Percentiles rank a stretch among this genome's conserved stretches.
phyloP scores from a whole-genome alignment of 441 rosid species.

The Pelargonium fulgidum region DNA sequence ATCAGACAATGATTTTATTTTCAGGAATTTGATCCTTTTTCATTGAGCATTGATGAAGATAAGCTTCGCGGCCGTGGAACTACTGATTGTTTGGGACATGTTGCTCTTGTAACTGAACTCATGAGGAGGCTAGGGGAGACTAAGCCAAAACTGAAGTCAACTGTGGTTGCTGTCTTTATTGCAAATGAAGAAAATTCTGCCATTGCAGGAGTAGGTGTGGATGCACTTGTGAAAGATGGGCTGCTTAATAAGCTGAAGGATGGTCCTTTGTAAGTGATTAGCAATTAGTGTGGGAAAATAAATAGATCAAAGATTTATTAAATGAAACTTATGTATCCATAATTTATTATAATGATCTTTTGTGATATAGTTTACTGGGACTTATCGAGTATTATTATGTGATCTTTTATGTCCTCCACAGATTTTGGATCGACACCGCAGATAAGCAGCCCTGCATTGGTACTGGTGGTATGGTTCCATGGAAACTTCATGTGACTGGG shows the following conservation, averaged over 20 bases:
- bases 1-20: conserved; percentile 9
- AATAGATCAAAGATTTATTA: not conserved
- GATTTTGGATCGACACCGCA: conserved; percentile 95
- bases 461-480: conserved; percentile 93
- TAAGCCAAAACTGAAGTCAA: conserved; percentile 56
- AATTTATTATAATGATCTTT: too few species aligned
- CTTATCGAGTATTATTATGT: not conserved
- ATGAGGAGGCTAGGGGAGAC: conserved; percentile 79
- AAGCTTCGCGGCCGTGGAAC: conserved; percentile 91
- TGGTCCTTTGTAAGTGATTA: conserved; percentile 70
- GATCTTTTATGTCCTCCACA: conserved; percentile 24
- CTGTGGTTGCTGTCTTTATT: conserved; percentile 83
- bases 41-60: conserved; percentile 75
- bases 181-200: conserved; percentile 86
- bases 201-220: conserved; percentile 84
- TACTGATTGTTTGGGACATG: conserved; percentile 95
- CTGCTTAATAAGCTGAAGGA: conserved; percentile 75
- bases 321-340: not conserved
- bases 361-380: not conserved
- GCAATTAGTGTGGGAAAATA: not conserved
- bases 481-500: conserved; percentile 85
- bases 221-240: conserved; percentile 72
- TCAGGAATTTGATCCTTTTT: conserved; percentile 88
- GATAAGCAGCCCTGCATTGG: conserved; percentile 98
- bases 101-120: conserved; percentile 75